Evolutionary conservation across 2,329 filamentous ascomycete genomes (phyloP), one percentile per base, ranked within the genome.

Genomic region (Exophiala aquamarina): DNA sequence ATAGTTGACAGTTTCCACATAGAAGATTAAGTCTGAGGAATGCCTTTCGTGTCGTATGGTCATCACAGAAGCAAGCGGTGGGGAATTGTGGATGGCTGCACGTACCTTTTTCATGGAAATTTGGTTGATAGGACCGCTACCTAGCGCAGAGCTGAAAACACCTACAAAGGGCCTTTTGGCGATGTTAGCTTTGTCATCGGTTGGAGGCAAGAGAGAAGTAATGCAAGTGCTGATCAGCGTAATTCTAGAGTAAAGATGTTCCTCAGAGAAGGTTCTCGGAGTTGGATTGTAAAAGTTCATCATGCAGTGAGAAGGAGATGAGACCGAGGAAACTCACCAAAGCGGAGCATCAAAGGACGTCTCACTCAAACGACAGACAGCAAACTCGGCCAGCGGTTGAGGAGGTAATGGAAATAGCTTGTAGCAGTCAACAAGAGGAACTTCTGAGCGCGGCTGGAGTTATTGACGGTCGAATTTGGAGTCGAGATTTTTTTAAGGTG

Each of bases 11-110:
- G 73, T 74, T 78, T 82, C 79, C 75, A 82, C 79, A 82, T 75
- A 68, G 66, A 72, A 67, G 71, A 69, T 83, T 82, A 77, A 75
- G 79, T 72, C 77, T 77, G 79, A 83, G 79, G 79, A 83, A 83
- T 83, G 79, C 79, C 80, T 78, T 79, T 76, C 76, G 66, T 80
- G 79, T 82, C 79, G 68, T 72, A 67, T 67, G 66, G 75, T 82
- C 79, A 82, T 82, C 79, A 83, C 70, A 66, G 64, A 70, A 71
- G 11, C 4, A 50, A 55, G 54, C 49, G 52, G 47, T 39, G 28
- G 41, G n/a, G 33, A 26, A 40, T 35, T 49, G 41, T 47, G 49
- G 46, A 34, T 41, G 44, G 17, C 21, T 46, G 14, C 10, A 64
- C 18, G 59, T 50, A 70, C 78, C 75, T 75, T 78, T 75, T 72